Evolutionary conservation across 2,329 filamentous ascomycete genomes (phyloP).

Genomic region (Bipolaris zeicola): DNA sequence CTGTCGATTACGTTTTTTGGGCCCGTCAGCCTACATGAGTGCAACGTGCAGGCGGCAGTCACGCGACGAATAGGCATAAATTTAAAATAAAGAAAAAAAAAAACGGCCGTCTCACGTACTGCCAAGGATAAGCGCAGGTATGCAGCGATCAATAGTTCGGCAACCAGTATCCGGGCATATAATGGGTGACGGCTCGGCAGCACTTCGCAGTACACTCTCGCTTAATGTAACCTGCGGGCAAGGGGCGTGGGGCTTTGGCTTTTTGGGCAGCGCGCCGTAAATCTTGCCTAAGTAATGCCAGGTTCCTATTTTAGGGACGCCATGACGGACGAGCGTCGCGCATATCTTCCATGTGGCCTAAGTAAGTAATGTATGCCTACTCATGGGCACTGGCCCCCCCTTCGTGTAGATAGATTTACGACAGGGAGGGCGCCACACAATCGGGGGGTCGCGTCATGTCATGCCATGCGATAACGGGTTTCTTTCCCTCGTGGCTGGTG

Average conservation of each 20-base stretch:
- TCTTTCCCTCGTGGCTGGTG: too few species aligned
- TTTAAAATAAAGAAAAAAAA: background rate
- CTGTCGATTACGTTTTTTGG: background rate
- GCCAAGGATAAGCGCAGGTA: conserved; percentile 5
- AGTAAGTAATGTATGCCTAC: background rate
- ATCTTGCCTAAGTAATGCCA: conserved; percentile 22
- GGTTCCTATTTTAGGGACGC: conserved; percentile 21
- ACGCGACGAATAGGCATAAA: background rate
- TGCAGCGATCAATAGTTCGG: conserved; percentile 13
- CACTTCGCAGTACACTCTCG: conserved; percentile 15
- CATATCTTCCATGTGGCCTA: too few species aligned
- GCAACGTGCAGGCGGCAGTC: background rate
- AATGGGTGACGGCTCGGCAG: conserved; percentile 12
- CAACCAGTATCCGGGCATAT: conserved; percentile 14
- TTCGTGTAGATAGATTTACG: background rate
- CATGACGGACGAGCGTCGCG: conserved; percentile 6
- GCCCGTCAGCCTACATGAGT: background rate
- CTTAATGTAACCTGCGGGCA: conserved; percentile 15
- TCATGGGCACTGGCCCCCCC: background rate
- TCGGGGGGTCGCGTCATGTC: background rate
- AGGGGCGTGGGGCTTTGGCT: conserved; percentile 8
- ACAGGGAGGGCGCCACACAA: background rate
- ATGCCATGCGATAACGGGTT: background rate
- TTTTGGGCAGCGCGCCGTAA: conserved; percentile 16
- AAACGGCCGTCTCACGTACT: conserved; percentile 4